Percentiles rank a stretch among this genome's conserved stretches.
Evolutionary conservation across 2,329 filamentous ascomycete species (phyloP).

Genomic region (Calonectria hongkongensis): DNA sequence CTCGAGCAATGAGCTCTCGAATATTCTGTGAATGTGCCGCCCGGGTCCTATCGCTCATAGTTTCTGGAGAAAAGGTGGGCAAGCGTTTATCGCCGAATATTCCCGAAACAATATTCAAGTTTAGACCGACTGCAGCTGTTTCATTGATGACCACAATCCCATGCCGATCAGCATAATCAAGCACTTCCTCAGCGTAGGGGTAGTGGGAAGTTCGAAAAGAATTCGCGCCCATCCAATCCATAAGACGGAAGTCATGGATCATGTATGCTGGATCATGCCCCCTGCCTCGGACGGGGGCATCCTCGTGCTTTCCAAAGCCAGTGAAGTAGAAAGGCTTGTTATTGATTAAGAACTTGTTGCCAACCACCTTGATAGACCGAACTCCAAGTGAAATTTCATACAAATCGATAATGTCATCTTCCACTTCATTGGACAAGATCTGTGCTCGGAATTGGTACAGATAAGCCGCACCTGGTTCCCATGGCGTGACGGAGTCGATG

Average conservation of each 20-base stretch:
- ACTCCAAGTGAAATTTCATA: slow-evolving; percentile 37
- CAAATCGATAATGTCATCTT: slow-evolving; percentile 1
- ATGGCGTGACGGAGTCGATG: slow-evolving; percentile 32
- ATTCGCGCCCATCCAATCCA: slow-evolving; percentile 40
- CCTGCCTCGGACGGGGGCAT: slow-evolving; percentile 39
- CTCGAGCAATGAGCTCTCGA: slow-evolving; percentile 27
- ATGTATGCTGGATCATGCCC: slow-evolving; percentile 40
- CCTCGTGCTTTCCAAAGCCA: slow-evolving; percentile 45
- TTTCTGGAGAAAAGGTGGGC: slow-evolving; percentile 36
- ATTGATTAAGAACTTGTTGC: slow-evolving; percentile 42
- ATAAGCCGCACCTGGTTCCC: slow-evolving; percentile 42
- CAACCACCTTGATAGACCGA: slow-evolving; percentile 32
- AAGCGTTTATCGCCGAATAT: neutral
- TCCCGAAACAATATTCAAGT: slow-evolving; percentile 34
- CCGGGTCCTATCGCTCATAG: slow-evolving; percentile 28
- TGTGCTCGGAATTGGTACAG: slow-evolving; percentile 37
- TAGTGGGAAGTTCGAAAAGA: slow-evolving; percentile 42
- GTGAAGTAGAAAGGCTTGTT: slow-evolving; percentile 42
- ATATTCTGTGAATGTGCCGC: slow-evolving; percentile 34
- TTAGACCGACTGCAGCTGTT: slow-evolving; percentile 39
- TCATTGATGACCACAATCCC: slow-evolving; percentile 39
- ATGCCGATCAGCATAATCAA: slow-evolving; percentile 40
- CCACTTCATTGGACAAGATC: slow-evolving; percentile 22
- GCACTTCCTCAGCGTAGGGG: slow-evolving; percentile 41
- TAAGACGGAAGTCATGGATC: slow-evolving; percentile 40